Conservation (phyloP, 768 basidiomycete genomes). For the Lactarius akahatsu region DNA sequence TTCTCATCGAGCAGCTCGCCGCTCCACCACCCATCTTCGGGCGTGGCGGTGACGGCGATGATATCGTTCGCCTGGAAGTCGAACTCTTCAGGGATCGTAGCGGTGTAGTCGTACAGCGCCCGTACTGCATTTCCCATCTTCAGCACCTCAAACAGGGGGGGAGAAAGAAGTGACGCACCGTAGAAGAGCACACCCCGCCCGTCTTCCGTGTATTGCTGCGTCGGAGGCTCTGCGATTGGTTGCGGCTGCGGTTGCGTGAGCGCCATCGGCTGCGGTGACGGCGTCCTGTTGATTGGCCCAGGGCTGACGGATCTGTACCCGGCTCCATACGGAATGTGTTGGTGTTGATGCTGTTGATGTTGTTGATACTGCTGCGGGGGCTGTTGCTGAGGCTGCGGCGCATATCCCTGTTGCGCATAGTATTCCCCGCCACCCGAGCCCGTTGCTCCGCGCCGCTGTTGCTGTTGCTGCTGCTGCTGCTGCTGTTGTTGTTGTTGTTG, state of each 20-base stretch:
- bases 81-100: constrained; percentile 89
- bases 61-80: constrained; percentile 95
- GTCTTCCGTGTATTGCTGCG: constrained; percentile 77
- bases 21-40: constrained; percentile 98
- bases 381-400: constrained; percentile 18
- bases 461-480: constrained; percentile 36
- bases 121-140: constrained; percentile 55
- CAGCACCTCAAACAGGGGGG: background rate
- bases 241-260: constrained; percentile 29
- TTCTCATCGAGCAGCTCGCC: constrained; percentile 81
- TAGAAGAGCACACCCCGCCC: constrained; percentile 85
- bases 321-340: constrained; percentile 35
- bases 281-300: constrained; percentile 43
- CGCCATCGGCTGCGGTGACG: constrained; percentile 47
- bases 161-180: constrained; percentile 48
- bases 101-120: constrained; percentile 84
- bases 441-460: constrained; percentile 15
- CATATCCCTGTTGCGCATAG: constrained; percentile 21
- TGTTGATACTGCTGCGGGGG: constrained; percentile 35
- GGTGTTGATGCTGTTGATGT: constrained; percentile 37
- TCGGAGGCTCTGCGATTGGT: constrained; percentile 42
- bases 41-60: constrained; percentile 91
- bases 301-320: constrained; percentile 48
- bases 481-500: constrained; percentile 39
- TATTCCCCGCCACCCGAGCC: constrained; percentile 22